Conservation (phyloP, 2,329 filamentous ascomycete species). For the Fusarium annulatum region DNA sequence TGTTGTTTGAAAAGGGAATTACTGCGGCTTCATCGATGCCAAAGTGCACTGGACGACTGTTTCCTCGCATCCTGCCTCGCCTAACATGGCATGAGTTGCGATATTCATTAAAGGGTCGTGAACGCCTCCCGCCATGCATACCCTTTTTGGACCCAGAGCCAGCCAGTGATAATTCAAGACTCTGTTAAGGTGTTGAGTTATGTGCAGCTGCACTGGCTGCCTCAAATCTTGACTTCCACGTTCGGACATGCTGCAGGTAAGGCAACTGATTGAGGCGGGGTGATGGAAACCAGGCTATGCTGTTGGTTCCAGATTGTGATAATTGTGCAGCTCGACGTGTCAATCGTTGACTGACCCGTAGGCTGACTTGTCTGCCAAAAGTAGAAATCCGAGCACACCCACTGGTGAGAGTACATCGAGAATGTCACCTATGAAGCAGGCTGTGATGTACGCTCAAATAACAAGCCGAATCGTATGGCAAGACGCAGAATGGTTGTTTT, state of each 20-base stretch:
- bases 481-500: background rate
- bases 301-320: conserved; percentile 2
- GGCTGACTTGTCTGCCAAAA: background rate
- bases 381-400: background rate
- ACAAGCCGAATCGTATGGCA: background rate
- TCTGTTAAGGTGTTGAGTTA: no score
- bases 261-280: conserved; percentile 10
- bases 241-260: background rate
- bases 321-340: conserved; percentile 13
- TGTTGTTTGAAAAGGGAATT: no score
- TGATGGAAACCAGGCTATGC: conserved; percentile 1
- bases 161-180: no score
- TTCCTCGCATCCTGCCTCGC: background rate
- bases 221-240: no score
- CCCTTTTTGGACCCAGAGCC: background rate
- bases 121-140: conserved; percentile 5
- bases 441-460: background rate
- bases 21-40: no score
- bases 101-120: rapidly evolving
- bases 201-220: no score
- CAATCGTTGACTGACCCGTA: background rate
- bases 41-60: rapidly evolving
- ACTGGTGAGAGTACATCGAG: background rate
- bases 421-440: background rate
- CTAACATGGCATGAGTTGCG: no score